Base-by-base conservation (phyloP, 148 eudicot species). In the Nepenthes mirabilis region DNA sequence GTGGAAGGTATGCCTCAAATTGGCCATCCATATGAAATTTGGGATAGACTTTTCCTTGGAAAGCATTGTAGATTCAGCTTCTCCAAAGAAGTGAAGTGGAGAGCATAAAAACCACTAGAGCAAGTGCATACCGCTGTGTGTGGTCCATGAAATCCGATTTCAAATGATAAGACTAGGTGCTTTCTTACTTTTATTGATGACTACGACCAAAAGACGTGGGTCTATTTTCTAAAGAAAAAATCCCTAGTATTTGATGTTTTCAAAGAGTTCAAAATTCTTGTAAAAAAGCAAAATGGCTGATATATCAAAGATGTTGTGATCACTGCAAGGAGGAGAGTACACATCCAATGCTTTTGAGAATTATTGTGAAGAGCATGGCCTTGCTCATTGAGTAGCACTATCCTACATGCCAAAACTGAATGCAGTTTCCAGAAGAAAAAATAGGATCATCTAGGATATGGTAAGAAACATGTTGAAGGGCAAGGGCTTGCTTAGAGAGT, bases 361-460 rank as follows among this genome's bases (percentile, higher is more conserved):
- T 6, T 64, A 9, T 36, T 64, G 40, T 37, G 10, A 37, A 14
- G 2, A 3, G 11, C 23, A 65, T 43, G 61, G 61, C 14, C 55
- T 65, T 8, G 48, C 8, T 33, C 35, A 13, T 33, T 6, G n/a
- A 43, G n/a, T 40, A 6, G 53, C 58, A 51, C 2, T 55, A 2
- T 7, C 57, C 1, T 48, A 35, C 43, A 50, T 50, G 1, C 64
- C 63, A 0, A 35, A 67, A 36, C 69, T 57, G 14, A 66, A 57
- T 34, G 62, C 62, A 2, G 63, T 58, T 7, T 61, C 69, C 0
- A 55, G 57, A 10, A 9, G 58, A 12, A 67, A 59, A 34, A 67
- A 67, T 51, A 14, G 64, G 34, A 67, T 64, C 10, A 32, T 37
- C 2, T 9, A 37, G 48, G 40, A 59, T 14, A 59, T 59, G 62